Conservation (phyloP, 257 asterid genomes). For the Ophiorrhiza pumila region DNA sequence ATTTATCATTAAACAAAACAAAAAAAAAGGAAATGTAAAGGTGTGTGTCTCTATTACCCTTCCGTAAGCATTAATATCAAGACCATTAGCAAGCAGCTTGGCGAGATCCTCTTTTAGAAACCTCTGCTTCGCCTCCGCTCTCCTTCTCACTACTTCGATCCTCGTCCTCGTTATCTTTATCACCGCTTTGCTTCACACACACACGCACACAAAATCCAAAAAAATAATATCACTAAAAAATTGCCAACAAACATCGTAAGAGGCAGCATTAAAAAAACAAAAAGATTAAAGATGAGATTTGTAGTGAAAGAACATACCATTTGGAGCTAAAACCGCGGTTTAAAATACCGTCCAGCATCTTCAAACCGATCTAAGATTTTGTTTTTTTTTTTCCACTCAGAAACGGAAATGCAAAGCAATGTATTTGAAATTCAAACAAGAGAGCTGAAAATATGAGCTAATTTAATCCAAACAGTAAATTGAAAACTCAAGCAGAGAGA, state of each 20-base stretch:
- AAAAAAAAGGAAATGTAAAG: not conserved
- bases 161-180: conserved; percentile 62
- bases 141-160: conserved; percentile 66
- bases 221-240: not conserved
- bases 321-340: conserved; percentile 80
- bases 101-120: conserved; percentile 88
- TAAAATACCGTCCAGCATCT: conserved; percentile 88
- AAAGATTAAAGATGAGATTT: conserved; percentile 4
- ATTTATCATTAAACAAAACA: no score
- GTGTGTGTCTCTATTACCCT: conserved; percentile 72
- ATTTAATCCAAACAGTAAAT: no score
- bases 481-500: no score
- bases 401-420: not conserved
- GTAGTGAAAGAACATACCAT: conserved; percentile 54
- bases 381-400: not conserved
- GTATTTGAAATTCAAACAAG: not conserved
- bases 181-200: conserved; percentile 62
- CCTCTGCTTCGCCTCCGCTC: conserved; percentile 93
- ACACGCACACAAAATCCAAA: conserved; percentile 3
- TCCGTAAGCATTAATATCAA: conserved; percentile 86
- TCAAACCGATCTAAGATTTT: conserved; percentile 22
- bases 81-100: conserved; percentile 82
- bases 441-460: not conserved
- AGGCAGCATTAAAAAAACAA: not conserved
- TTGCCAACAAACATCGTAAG: not conserved